Conservation (phyloP, 108 stramenopile species). For the Nitzschia sp. region DNA sequence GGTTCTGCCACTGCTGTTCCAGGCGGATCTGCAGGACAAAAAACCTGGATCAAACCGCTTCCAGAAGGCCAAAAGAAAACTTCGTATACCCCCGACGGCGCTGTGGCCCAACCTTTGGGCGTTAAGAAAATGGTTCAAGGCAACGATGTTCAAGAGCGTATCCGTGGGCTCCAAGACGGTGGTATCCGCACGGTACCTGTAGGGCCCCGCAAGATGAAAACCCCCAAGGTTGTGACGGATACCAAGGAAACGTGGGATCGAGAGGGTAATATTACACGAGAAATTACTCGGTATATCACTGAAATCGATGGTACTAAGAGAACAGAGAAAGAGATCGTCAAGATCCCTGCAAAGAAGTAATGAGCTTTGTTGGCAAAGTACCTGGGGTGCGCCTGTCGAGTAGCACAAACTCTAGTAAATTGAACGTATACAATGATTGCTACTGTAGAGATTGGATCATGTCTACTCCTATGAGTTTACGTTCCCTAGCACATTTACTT, state of each 20-base stretch:
- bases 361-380: background rate
- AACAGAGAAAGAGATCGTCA: constrained; percentile 31
- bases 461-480: no score
- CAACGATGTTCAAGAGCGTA: constrained; percentile 11
- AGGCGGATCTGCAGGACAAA: constrained; percentile 15
- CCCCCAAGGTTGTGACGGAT: constrained; percentile 37
- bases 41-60: constrained; percentile 11
- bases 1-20: constrained; percentile 13
- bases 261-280: constrained; percentile 37
- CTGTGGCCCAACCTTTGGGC: constrained; percentile 12
- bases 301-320: constrained; percentile 39
- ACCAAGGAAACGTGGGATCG: constrained; percentile 38
- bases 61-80: constrained; percentile 20
- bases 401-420: no score
- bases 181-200: constrained; percentile 19
- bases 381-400: no score
- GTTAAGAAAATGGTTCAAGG: constrained; percentile 22
- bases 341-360: constrained; percentile 29
- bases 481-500: no score
- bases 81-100: constrained; percentile 7
- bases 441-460: no score
- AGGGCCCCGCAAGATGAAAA: constrained; percentile 28
- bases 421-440: no score
- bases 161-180: constrained; percentile 14
- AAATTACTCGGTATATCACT: constrained; percentile 32